Evolutionary conservation across 345 rosid species (phyloP).

Genomic region (Corchorus capsularis): DNA sequence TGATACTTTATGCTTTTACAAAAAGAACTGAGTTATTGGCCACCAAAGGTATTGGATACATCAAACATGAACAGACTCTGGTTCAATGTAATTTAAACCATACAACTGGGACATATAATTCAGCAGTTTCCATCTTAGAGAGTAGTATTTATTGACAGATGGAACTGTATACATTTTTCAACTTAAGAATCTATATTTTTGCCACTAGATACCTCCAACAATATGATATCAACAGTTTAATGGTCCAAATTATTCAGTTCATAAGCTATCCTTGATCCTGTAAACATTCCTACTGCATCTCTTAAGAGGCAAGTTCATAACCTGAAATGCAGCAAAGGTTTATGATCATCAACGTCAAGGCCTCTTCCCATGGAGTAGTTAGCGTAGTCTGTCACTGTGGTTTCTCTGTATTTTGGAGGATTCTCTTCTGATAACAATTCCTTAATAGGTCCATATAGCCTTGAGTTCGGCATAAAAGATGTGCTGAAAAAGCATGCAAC

Average conservation of each 20-base stretch:
- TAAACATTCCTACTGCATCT: neutral
- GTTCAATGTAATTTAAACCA: neutral
- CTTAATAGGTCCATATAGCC: slow-evolving; percentile 36
- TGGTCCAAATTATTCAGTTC: neutral
- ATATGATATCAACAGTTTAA: neutral
- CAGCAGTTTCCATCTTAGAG: neutral
- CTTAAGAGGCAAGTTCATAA: neutral
- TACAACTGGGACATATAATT: neutral
- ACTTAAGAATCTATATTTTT: neutral
- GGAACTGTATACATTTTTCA: neutral
- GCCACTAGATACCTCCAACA: neutral
- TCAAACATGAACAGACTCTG: neutral
- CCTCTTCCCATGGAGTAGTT: slow-evolving; percentile 32
- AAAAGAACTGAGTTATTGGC: no score
- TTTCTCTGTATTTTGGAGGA: slow-evolving; percentile 49
- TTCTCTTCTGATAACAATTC: slow-evolving; percentile 50
- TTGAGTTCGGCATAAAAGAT: neutral
- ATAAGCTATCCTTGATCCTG: neutral
- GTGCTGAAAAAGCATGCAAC: slow-evolving; percentile 42
- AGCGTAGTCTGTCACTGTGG: slow-evolving; percentile 32
- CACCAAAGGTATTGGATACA: neutral
- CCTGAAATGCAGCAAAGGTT: slow-evolving; percentile 22
- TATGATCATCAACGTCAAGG: slow-evolving; percentile 34
- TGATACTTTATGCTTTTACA: neutral
- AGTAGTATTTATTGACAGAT: no score